Evolutionary conservation across 2,329 filamentous ascomycete genomes (phyloP).

Genomic region (Trichoderma cornu-damae): DNA sequence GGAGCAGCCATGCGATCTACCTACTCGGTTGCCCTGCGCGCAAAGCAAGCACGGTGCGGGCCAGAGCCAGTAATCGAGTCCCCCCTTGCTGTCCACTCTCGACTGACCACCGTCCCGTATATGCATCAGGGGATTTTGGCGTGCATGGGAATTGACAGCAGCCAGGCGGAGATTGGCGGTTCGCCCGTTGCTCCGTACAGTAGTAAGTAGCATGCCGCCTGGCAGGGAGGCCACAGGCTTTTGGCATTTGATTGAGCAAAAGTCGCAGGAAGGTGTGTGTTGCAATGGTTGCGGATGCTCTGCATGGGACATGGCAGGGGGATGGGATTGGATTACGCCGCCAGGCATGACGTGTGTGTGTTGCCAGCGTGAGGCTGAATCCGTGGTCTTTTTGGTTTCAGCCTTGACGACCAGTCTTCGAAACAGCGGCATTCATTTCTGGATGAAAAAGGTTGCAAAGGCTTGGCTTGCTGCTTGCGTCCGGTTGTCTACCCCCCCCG

Average conservation of each 20-base stretch:
- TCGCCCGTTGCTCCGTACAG: neutral
- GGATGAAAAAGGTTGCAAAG: neutral
- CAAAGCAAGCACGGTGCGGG: too few species aligned
- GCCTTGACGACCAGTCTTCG: neutral
- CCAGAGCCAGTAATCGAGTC: neutral
- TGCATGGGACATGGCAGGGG: conserved; percentile 14
- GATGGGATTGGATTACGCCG: conserved; percentile 6
- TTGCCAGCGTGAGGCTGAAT: conserved; percentile 16
- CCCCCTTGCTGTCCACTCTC: neutral
- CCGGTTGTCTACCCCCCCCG: too few species aligned
- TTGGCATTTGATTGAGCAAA: neutral
- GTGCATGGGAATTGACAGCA: neutral
- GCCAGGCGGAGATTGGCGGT: neutral
- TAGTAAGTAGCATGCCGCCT: neutral
- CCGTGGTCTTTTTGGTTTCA: neutral
- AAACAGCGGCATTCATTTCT: neutral
- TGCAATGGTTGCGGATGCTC: conserved; percentile 12
- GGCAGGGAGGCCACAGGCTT: neutral
- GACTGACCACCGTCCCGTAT: conserved; percentile 7
- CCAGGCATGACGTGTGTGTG: neutral
- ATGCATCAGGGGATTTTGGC: neutral
- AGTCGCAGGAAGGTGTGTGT: conserved; percentile 9
- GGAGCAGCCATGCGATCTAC: neutral
- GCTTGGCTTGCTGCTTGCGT: too few species aligned
- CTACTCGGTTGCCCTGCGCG: too few species aligned